Base-by-base conservation (phyloP, 1,284 basidiomycete species). In the Ustilago sp. region DNA sequence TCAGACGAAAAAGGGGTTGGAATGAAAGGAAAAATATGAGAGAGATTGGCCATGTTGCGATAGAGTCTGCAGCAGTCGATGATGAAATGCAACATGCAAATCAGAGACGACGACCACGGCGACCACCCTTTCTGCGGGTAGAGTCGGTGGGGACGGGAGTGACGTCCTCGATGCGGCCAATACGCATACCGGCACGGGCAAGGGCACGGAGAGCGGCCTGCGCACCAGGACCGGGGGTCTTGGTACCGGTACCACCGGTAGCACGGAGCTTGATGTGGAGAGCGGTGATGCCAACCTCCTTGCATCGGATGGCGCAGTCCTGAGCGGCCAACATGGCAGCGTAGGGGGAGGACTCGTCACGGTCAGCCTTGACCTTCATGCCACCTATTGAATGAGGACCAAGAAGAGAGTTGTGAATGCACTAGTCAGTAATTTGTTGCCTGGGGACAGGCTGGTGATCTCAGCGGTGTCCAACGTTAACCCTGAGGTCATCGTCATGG, bases 341-440 rank as follows among this genome's bases (percentile, higher is more conserved):
- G 89, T 98, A 99, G 32, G 96, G 94, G 47, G 96, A 98, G 59
- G 95, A 98, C 90, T 99, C 96, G 89, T 99, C 96, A 89, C 97
- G 94, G 89, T 99, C 96, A 47, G 96, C 97, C 90, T 99, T 99
- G 90, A 99, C 96, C 90, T 99, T 99, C 97, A 99, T 99, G 80
- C 96, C 96, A 86, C 93, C 93, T 93, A 74, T 59, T 8, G 36
- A 11, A 41, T 39, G 32, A 11, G 23, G 9, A 35, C 0, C 19
- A 12, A 61, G 48, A 31, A 19, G 19, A 32, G 34, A 19, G 43
- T 19, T 28, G 48, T 43, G 11, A 55, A 17, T 4, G 35, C 11
- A 8, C 41, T 45, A 23, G 47, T 68, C 48, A 61, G 65, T 52
- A 47, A 23, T 28, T 47, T 43, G 47, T 45, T 31, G 53, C 34